A percentile compares a stretch with the other conserved stretches of the same genome.
Conservation (phyloP, 1,139 yeast species). For the Kazachstania sp. region DNA sequence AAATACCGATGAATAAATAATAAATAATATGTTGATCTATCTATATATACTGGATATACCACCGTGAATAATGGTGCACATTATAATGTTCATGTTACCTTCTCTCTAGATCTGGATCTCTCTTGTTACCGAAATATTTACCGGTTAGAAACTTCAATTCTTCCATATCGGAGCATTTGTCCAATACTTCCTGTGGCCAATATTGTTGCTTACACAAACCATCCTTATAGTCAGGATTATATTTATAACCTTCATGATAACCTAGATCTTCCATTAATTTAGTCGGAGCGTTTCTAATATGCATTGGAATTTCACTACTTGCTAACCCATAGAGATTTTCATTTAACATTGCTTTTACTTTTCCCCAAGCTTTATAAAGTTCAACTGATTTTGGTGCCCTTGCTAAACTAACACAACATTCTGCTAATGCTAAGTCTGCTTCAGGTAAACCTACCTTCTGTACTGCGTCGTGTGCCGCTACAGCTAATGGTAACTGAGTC, state of each 20-base stretch:
- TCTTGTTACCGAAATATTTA: slow-evolving; percentile 36
- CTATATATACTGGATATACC: neutral
- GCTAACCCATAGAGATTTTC: slow-evolving; percentile 55
- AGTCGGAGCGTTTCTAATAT: slow-evolving; percentile 91
- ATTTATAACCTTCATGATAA: slow-evolving; percentile 75
- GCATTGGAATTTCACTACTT: slow-evolving; percentile 62
- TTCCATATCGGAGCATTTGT: slow-evolving; percentile 18
- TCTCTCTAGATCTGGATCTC: slow-evolving; percentile 30
- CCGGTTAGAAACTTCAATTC: slow-evolving; percentile 33
- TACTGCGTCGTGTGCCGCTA: slow-evolving; percentile 76
- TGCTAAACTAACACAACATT: slow-evolving; percentile 83
- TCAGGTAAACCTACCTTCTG: slow-evolving; percentile 97
- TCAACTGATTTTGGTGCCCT: slow-evolving; percentile 78
- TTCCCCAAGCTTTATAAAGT: slow-evolving; percentile 69
- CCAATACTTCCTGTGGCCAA: slow-evolving; percentile 46
- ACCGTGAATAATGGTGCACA: no score
- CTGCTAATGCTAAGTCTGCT: slow-evolving; percentile 82
- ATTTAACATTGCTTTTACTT: slow-evolving; percentile 49
- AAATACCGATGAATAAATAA: no score
- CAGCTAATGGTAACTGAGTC: slow-evolving; percentile 74
- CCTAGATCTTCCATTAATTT: slow-evolving; percentile 81
- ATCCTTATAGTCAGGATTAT: slow-evolving; percentile 68
- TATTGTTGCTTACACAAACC: slow-evolving; percentile 70
- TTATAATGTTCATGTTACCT: neutral
- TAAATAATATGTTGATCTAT: neutral